Evolutionary conservation across 441 rosid genomes (phyloP), one percentile per base, ranked within the genome.

Genomic region (Biscutella laevigata): DNA sequence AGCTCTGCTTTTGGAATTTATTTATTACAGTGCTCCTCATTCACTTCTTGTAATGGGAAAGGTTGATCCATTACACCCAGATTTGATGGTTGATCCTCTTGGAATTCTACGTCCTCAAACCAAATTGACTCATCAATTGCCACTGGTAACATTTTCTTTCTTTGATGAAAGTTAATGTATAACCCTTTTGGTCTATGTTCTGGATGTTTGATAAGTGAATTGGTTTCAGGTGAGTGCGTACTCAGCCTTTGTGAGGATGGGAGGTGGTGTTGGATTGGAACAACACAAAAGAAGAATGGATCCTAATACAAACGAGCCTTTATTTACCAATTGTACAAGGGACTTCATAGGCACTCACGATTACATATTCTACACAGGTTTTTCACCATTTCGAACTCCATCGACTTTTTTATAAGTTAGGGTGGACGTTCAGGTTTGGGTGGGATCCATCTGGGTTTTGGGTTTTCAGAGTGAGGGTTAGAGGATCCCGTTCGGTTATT

Each of bases 331-430:
- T 59, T 92, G 90, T 75, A 89, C 99, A 11, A 79, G 96, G 67
- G 99, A 94, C 68, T 94, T 89, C 60, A 81, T 84, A 0, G 99
- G 99, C 74, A 86, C 97, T 17, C 74, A 80, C n/a, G 99, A 94
- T 78, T 94, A 94, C 59, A 94, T 94, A 79, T 86, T 94, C 56
- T 94, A 94, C 80, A 86, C 97, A 57, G 99, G 99, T 94, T 41
- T 54, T n/a, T n/a, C 15, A 4, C 27, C 58, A 3, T 20, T 13
- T 15, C 16, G 13, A 12, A 22, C 16, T 26, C 16, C 44, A 10
- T 19, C 10, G 6, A 21, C 38, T 16, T 24, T 20, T 2, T 25
- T 12, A n/a, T n/a, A n/a, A n/a, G n/a, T n/a, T n/a, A n/a, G n/a
- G n/a, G n/a, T n/a, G n/a, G n/a, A n/a, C n/a, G n/a, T n/a, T n/a